Conservation (phyloP, 2,329 filamentous ascomycete species). For the Leptographium galeiforme region DNA sequence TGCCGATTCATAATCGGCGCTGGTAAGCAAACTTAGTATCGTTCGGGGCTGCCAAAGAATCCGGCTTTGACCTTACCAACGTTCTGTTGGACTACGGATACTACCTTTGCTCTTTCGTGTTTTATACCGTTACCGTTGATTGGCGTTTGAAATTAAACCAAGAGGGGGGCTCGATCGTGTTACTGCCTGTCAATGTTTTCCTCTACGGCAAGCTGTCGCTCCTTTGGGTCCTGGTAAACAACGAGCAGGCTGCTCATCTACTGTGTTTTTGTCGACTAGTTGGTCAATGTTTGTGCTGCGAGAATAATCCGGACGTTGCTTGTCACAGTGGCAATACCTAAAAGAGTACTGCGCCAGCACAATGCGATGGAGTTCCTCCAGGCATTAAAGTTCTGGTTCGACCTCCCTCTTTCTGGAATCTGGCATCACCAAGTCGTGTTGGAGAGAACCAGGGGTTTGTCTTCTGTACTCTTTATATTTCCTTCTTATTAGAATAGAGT, state of each 20-base stretch:
- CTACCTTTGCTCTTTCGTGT: background rate
- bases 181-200: background rate
- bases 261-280: background rate
- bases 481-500: background rate
- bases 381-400: too few relatives aligned
- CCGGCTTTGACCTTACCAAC: background rate
- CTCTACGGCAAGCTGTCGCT: background rate
- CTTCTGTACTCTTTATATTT: too few relatives aligned
- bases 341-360: too few relatives aligned
- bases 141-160: constrained; percentile 1
- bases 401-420: background rate
- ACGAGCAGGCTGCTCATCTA: background rate
- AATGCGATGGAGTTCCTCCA: too few relatives aligned
- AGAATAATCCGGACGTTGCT: too few relatives aligned
- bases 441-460: background rate
- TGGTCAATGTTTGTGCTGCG: too few relatives aligned
- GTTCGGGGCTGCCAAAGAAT: background rate
- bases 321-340: too few relatives aligned
- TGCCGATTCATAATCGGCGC: constrained; percentile 35
- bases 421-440: background rate
- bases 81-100: background rate
- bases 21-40: constrained; percentile 26
- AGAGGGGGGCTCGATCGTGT: background rate
- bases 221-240: background rate
- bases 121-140: background rate